Conservation (phyloP, 371 early-diverging fungal species). For the Mortierella sp. region DNA sequence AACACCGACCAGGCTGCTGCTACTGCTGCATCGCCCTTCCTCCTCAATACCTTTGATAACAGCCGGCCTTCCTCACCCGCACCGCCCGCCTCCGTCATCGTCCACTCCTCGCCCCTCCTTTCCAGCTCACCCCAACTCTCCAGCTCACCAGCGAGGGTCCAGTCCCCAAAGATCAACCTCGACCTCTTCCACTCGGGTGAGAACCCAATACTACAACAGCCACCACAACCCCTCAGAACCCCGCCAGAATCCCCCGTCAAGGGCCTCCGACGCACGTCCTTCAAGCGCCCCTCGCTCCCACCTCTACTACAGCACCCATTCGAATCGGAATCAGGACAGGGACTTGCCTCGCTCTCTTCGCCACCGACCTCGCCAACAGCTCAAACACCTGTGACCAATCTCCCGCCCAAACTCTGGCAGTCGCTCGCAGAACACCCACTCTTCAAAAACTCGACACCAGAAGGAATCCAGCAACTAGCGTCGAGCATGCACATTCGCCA, state of each 20-base stretch:
- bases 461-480: conserved; percentile 40
- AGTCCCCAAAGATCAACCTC: conserved; percentile 36
- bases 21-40: conserved; percentile 8
- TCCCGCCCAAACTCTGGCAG: conserved; percentile 47
- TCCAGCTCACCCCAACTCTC: background rate
- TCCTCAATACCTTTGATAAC: conserved; percentile 45
- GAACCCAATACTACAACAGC: background rate
- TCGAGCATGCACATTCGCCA: conserved; percentile 58
- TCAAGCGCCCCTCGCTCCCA: conserved; percentile 17
- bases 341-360: conserved; percentile 21
- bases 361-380: conserved; percentile 33
- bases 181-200: conserved; percentile 13
- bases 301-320: conserved; percentile 1
- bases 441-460: conserved; percentile 37
- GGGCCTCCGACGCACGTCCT: conserved; percentile 28
- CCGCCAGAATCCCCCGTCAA: conserved; percentile 50
- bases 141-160: conserved; percentile 28
- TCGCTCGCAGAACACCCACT: conserved; percentile 50
- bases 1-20: conserved; percentile 17
- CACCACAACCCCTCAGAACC: conserved; percentile 25
- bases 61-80: conserved; percentile 38
- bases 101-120: background rate
- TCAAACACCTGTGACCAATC: conserved; percentile 9
- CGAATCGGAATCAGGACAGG: background rate
- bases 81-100: conserved; percentile 2